Evolutionary conservation across 139 green algal genomes (phyloP), one percentile per base, ranked within the genome.

Genomic region (Nannochloris sp.): DNA sequence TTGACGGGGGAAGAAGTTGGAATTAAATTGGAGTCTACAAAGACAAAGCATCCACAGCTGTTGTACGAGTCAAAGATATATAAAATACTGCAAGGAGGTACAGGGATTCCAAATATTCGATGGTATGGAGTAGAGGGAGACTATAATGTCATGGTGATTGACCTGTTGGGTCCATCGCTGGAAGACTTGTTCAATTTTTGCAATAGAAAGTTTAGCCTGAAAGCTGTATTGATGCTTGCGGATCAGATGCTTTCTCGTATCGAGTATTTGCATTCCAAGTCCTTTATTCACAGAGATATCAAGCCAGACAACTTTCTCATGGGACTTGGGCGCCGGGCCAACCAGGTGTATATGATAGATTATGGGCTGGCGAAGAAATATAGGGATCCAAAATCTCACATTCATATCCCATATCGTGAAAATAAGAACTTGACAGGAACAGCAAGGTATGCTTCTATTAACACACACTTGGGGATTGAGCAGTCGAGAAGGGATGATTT

Each of bases 111-210:
- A 50, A 97, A 95, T 71, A 88, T 99, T 56, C 73, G 90, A 48
- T 99, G 94, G 94, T 98, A 94, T 81, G 94, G 94, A 50, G 81
- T 97, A 4, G 94, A 99, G 80, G 94, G 94, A 2, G 93, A 98
- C 74, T 99, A 97, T 85, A 98, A 98, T 71, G 90, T 98, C 19
- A 97, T 99, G 93, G 93, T 99, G 21, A 86, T 98, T 19, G 94
- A 99, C 70, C 81, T 98, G 56, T 79, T 99, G 23, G 94, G 94
- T 4, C 94, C 94, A 25, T 88, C 72, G 57, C 71, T 99, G 59
- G 94, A 99, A 69, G 94, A 99, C 74, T 77, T 99, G 12, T 99
- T 99, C 83, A 98, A 98, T 69, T 99, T 98, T 68, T 98, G 93
- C 81, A 93, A 95, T 65, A 76, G 92, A 10, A 96, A 96, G 75